These are phyloP conservation scores for Cantharellus anzutake DNA, from an alignment of 768 basidiomycete species.

Conservation along the genomic window DNA sequence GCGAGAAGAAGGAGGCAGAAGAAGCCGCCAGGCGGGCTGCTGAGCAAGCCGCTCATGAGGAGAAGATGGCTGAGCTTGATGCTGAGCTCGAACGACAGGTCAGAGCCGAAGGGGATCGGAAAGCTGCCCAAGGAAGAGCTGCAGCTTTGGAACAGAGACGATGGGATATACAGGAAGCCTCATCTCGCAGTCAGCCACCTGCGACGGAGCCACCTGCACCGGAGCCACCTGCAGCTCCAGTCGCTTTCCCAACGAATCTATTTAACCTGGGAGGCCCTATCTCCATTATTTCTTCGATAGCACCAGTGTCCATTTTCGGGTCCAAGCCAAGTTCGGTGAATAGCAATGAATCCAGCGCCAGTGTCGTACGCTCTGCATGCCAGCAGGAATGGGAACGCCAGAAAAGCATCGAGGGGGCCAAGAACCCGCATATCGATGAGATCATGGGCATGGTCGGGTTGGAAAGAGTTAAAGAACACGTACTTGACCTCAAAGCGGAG, in stretches of 20 bases:
- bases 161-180: conserved; percentile 24
- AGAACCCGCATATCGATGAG: conserved; percentile 35
- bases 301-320: too few species aligned
- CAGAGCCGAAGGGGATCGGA: conserved; percentile 20
- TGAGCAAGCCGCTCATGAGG: conserved; percentile 9
- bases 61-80: conserved; percentile 28
- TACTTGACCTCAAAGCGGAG: conserved; percentile 39
- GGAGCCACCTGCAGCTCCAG: not conserved
- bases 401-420: conserved; percentile 34
- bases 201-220: not conserved
- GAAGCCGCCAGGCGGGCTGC: not conserved
- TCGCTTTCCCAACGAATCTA: not conserved
- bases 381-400: conserved; percentile 34
- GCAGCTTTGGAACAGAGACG: conserved; percentile 25
- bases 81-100: conserved; percentile 21
- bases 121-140: conserved; percentile 20
- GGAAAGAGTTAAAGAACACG: conserved; percentile 40
- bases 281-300: not conserved
- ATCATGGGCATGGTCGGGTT: conserved; percentile 56
- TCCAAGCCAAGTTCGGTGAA: not conserved
- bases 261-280: not conserved
- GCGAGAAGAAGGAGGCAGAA: conserved; percentile 21
- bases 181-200: conserved; percentile 2
- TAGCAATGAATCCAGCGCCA: not conserved
- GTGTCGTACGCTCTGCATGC: conserved; percentile 6